phyloP scores from a whole-genome alignment of 1,139 yeast species.

The Geotrichum phurueaensis region DNA sequence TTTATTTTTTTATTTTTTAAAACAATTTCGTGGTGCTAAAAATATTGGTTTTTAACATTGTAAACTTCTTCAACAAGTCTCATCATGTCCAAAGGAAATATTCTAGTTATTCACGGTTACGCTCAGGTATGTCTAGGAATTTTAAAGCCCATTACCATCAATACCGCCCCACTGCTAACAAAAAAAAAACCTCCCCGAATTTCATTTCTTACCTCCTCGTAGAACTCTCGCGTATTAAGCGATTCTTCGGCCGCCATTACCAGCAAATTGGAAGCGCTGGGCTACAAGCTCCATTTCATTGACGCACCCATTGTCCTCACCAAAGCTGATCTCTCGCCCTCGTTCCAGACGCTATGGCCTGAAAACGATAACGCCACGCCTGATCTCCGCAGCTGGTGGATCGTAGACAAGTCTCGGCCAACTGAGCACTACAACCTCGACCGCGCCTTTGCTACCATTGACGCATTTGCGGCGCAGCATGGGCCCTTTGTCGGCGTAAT shows the following conservation, averaged over 20 bases:
- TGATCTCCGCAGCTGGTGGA: conserved; percentile 40
- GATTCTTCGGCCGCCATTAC: not conserved
- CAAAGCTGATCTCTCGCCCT: not conserved
- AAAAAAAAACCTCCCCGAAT: not conserved
- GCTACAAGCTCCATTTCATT: not conserved
- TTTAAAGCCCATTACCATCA: not conserved
- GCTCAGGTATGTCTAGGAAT: not conserved
- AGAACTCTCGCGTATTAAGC: not conserved
- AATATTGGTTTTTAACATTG: not conserved
- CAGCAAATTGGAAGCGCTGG: not conserved
- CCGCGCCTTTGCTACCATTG: conserved; percentile 47
- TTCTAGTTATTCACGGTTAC: conserved; percentile 9
- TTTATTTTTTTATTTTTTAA: too few species aligned
- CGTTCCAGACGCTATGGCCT: not conserved
- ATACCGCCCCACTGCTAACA: not conserved
- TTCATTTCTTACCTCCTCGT: not conserved
- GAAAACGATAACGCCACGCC: not conserved
- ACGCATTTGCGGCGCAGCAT: conserved; percentile 49
- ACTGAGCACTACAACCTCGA: conserved; percentile 37
- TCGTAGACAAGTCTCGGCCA: conserved; percentile 38
- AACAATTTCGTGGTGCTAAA: not conserved
- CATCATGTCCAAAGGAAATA: not conserved
- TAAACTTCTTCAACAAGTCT: not conserved
- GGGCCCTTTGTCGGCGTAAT: conserved; percentile 88
- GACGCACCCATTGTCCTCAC: not conserved